Evolutionary conservation across 2,329 filamentous ascomycete species (phyloP), one percentile per base, ranked within the genome.

Genomic region (Plectosphaerella sp.): DNA sequence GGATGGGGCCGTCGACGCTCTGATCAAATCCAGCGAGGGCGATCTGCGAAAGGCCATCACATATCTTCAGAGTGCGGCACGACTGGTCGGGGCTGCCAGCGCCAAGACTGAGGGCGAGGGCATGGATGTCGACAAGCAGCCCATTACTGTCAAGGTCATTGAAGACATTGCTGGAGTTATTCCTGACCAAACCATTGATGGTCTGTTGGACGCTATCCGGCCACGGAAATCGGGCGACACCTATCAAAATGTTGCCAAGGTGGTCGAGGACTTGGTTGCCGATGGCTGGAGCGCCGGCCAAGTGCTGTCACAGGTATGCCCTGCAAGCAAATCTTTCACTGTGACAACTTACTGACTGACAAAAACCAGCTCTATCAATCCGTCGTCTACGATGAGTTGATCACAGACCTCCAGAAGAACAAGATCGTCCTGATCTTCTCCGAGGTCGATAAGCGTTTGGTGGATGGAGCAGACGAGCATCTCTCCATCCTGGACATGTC

Each of bases 101-200:
- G 73, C 65, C 49, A 74, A 74, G 53, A 73, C 66, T 48, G 79
- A 79, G 45, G 77, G 71, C 1, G 83, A 82, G 47, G 80, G 83
- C 50, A 86, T 88, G 74, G 82, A 87, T 53, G 73, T 76, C 28
- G 77, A 79, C 59, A 78, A 74, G 49, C 83, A 78, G 41, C 58
- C 74, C 12, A 83, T 97, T 46, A 93, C 91, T 0, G 80, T 92
- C 37, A 83, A 83, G 61, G 89, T 84, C 49, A 83, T 99, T 46
- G 90, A 97, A 66, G 94, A 99, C 62, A 99, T 99, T 66, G 93
- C 94, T 1, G 94, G 95, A 51, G 91, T 97, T 3, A 92, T 99
- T 59, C 94, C 95, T 0, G 79, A 86, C 14, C 61, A 67, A 11
- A 89, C 91, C 2, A 83, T 99, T 48, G 80, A 88, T 51, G 71